Percentiles rank a stretch among this genome's conserved stretches.
phyloP scores from a whole-genome alignment of 2,329 filamentous ascomycete species.

The Sporothrix luriei region DNA sequence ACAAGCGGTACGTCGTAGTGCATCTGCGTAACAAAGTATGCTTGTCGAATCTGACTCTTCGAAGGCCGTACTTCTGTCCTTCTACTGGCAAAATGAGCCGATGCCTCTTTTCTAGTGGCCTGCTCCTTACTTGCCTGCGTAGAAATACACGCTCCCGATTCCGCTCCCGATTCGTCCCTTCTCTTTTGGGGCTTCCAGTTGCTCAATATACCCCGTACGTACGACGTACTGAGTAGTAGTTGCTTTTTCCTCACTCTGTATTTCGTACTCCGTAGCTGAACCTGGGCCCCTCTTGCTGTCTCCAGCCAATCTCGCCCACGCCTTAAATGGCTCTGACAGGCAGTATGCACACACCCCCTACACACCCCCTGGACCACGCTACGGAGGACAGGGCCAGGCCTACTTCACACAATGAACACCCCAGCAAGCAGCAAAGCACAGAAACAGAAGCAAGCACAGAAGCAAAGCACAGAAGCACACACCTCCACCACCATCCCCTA shows the following conservation, averaged over 20 bases:
- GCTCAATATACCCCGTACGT: background rate
- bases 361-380: slow-evolving; percentile 42
- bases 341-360: slow-evolving; percentile 36
- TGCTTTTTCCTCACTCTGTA: slow-evolving; percentile 34
- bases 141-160: no score
- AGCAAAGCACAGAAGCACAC: slow-evolving; percentile 35
- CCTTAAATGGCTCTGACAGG: slow-evolving; percentile 8
- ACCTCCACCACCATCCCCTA: slow-evolving; percentile 35
- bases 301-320: slow-evolving; percentile 24
- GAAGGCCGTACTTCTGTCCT: background rate
- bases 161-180: background rate
- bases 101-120: background rate
- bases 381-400: slow-evolving; percentile 38
- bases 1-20: no score
- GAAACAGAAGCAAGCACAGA: slow-evolving; percentile 14
- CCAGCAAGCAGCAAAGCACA: slow-evolving; percentile 15
- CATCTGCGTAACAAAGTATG: background rate
- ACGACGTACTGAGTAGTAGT: no score
- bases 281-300: slow-evolving; percentile 11
- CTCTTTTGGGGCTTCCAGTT: background rate
- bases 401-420: slow-evolving; percentile 37
- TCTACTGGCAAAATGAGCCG: background rate
- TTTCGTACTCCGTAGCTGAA: slow-evolving; percentile 18
- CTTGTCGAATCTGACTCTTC: background rate
- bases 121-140: background rate